phyloP scores from a whole-genome alignment of 169 alveolate species.

The Plasmodium inui region DNA sequence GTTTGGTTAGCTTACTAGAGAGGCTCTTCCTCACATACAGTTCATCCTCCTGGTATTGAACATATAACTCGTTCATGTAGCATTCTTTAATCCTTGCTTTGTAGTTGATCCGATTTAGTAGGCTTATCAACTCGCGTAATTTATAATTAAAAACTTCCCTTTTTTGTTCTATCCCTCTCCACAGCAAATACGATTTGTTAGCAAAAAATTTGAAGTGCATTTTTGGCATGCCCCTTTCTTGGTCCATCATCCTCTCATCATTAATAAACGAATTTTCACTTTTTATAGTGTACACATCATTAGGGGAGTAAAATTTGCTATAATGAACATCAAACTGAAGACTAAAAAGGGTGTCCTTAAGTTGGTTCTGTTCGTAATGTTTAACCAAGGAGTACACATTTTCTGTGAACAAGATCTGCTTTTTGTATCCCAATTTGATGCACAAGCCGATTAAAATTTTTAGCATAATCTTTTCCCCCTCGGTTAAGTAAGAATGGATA shows the following conservation, averaged over 20 bases:
- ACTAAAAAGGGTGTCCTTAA: background rate
- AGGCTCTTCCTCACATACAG: background rate
- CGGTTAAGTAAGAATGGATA: conserved; percentile 13
- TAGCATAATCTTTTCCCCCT: background rate
- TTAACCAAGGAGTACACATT: background rate
- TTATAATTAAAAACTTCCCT: conserved; percentile 33
- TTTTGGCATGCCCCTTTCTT: background rate
- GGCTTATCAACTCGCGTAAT: conserved; percentile 11
- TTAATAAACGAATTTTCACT: conserved; percentile 15
- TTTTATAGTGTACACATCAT: background rate
- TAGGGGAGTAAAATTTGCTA: conserved; percentile 22
- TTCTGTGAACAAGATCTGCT: conserved; percentile 3
- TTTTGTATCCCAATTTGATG: conserved; percentile 16
- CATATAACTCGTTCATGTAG: conserved; percentile 1
- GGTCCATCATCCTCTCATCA: background rate
- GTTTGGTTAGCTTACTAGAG: background rate
- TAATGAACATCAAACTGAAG: conserved; percentile 2
- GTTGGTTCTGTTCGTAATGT: background rate
- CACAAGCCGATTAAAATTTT: conserved; percentile 35
- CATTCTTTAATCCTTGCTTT: conserved; percentile 24
- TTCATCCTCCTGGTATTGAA: conserved; percentile 24
- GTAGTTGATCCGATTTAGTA: background rate
- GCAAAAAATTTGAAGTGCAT: conserved; percentile 25
- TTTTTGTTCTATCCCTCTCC: conserved; percentile 43
- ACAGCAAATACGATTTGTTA: conserved; percentile 31